These are phyloP conservation scores for Prunus fruticosa DNA, from an alignment of 306 rosid genomes.

Conservation along the genomic window DNA sequence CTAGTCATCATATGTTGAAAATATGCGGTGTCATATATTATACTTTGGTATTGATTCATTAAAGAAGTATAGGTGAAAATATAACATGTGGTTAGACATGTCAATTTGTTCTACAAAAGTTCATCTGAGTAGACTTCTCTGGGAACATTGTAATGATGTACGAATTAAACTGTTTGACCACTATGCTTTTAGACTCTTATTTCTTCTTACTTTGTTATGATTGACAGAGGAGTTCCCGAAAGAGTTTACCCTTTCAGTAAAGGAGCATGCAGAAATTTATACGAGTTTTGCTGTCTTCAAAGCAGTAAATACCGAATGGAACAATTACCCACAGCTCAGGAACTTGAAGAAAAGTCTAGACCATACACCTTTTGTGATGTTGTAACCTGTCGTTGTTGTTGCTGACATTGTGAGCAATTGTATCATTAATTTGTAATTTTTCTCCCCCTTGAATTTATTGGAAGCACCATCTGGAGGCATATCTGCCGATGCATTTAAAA, in stretches of 20 bases:
- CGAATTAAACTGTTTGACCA: neutral
- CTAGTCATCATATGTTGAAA: constrained; percentile 1
- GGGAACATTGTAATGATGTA: neutral
- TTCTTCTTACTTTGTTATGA: neutral
- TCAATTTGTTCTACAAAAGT: neutral
- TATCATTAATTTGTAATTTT: constrained; percentile 10
- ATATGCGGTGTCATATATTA: neutral
- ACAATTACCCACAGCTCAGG: constrained; percentile 53
- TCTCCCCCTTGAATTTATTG: constrained; percentile 2
- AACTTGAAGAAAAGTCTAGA: constrained; percentile 59
- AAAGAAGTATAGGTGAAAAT: neutral
- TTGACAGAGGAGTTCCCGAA: constrained; percentile 71
- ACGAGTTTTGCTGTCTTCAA: constrained; percentile 63
- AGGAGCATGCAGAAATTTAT: constrained; percentile 70
- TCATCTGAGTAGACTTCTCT: neutral
- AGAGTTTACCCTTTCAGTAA: constrained; percentile 88
- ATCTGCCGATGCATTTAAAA: constrained; percentile 18
- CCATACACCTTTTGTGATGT: constrained; percentile 71
- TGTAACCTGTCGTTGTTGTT: constrained; percentile 64
- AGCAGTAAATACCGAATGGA: constrained; percentile 45
- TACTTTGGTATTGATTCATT: neutral
- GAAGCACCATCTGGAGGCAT: constrained; percentile 15
- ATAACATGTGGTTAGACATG: neutral
- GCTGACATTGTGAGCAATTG: constrained; percentile 41
- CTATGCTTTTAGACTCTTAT: constrained; percentile 4